Percentiles rank a stretch among this genome's conserved stretches.
Evolutionary conservation across 176 grass and related monocot genomes (phyloP).

Genomic region (Aegilops sharonensis): DNA sequence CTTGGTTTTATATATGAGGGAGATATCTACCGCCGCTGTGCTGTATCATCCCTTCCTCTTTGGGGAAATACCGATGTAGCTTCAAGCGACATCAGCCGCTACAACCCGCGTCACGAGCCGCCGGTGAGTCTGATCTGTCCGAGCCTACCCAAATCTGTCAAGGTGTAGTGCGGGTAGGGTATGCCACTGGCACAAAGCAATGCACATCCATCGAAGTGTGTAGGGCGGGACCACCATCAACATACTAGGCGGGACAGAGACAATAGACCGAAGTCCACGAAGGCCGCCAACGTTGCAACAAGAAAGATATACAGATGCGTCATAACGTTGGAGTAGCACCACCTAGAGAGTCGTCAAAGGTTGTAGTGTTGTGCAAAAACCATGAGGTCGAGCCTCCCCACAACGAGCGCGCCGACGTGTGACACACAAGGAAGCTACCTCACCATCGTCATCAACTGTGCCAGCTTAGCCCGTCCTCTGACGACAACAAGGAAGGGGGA

Average conservation of each 20-base stretch:
- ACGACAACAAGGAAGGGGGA: no score
- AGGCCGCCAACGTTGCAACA: not conserved
- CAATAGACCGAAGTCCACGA: not conserved
- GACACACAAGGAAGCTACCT: no score
- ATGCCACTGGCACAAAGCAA: not conserved
- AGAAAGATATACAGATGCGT: not conserved
- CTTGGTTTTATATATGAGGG: no score
- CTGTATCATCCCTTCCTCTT: no score
- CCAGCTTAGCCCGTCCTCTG: no score
- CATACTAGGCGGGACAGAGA: not conserved
- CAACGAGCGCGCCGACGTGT: no score
- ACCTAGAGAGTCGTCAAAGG: not conserved
- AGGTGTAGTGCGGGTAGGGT: no score
- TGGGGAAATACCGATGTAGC: no score
- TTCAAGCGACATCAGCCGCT: not conserved
- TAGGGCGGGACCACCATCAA: not conserved
- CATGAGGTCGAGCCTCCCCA: not conserved
- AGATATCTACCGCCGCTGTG: no score
- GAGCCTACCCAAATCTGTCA: not conserved
- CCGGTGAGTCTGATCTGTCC: not conserved
- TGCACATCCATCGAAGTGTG: not conserved
- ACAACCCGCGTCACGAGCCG: not conserved
- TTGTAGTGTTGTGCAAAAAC: not conserved
- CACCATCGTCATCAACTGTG: no score
- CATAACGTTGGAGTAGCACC: not conserved